These are phyloP conservation scores for Ceratocystis diversiconidia DNA, from an alignment of 2,329 filamentous ascomycete species.

Conservation along the genomic window DNA sequence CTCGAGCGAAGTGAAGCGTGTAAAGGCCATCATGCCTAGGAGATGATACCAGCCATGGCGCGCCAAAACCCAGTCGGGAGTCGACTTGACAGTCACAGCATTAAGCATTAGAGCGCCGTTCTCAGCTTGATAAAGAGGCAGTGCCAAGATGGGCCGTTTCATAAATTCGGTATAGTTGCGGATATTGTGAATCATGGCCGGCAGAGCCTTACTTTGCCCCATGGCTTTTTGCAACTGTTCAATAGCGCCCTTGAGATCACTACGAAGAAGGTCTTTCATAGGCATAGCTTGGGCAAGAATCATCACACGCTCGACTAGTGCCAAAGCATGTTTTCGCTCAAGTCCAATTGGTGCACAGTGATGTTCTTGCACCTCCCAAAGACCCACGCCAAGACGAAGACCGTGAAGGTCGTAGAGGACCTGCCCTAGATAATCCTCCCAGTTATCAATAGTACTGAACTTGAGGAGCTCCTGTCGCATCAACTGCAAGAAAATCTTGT, in stretches of 20 bases:
- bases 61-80: conserved; percentile 53
- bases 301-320: conserved; percentile 72
- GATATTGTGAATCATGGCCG: conserved; percentile 74
- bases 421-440: conserved; percentile 75
- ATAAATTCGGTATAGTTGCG: conserved; percentile 70
- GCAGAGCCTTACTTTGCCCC: conserved; percentile 60
- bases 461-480: conserved; percentile 74
- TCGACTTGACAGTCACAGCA: conserved; percentile 51
- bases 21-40: conserved; percentile 73
- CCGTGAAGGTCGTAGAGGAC: conserved; percentile 73
- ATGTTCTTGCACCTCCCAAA: conserved; percentile 60
- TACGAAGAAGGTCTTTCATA: conserved; percentile 83
- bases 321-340: conserved; percentile 65
- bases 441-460: conserved; percentile 61
- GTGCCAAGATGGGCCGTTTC: conserved; percentile 69
- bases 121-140: conserved; percentile 66
- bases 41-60: conserved; percentile 85
- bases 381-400: conserved; percentile 56
- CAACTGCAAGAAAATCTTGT: conserved; percentile 78
- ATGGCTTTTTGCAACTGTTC: conserved; percentile 87
- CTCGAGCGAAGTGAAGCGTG: conserved; percentile 61
- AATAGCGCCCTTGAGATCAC: conserved; percentile 76
- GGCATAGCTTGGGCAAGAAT: conserved; percentile 67
- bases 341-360: conserved; percentile 63
- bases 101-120: conserved; percentile 64